Evolutionary conservation across 2,329 filamentous ascomycete genomes (phyloP).

Genomic region (Fusarium sp.): DNA sequence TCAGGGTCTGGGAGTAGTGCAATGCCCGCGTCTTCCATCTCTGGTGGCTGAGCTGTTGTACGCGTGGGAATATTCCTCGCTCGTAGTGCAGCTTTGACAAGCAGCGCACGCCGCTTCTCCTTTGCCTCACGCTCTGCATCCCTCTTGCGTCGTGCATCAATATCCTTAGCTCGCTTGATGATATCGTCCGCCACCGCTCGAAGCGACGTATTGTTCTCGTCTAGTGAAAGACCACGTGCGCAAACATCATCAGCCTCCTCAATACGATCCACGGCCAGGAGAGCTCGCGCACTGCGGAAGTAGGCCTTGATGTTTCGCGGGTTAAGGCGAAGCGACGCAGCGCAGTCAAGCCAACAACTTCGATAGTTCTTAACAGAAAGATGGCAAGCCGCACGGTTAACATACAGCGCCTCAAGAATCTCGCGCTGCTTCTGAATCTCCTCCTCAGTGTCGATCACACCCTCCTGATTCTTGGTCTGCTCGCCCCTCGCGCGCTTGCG

Average conservation of each 20-base stretch:
- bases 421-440: slow-evolving; percentile 71
- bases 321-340: slow-evolving; percentile 82
- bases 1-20: slow-evolving; percentile 78
- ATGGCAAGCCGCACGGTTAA: slow-evolving; percentile 92
- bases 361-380: slow-evolving; percentile 91
- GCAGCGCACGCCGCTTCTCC: slow-evolving; percentile 67
- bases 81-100: slow-evolving; percentile 74
- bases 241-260: slow-evolving; percentile 85
- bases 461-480: slow-evolving; percentile 49
- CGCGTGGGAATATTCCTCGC: slow-evolving; percentile 79
- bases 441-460: slow-evolving; percentile 61
- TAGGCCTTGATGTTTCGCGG: slow-evolving; percentile 87
- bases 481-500: slow-evolving; percentile 62
- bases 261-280: slow-evolving; percentile 83
- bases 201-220: slow-evolving; percentile 77
- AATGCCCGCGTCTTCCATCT: slow-evolving; percentile 87
- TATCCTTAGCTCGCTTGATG: slow-evolving; percentile 65
- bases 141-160: slow-evolving; percentile 67
- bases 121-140: slow-evolving; percentile 69
- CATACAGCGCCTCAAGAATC: slow-evolving; percentile 81
- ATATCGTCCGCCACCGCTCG: slow-evolving; percentile 73
- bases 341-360: slow-evolving; percentile 87
- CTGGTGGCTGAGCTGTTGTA: slow-evolving; percentile 78
- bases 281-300: slow-evolving; percentile 85
- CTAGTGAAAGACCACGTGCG: slow-evolving; percentile 78